phyloP scores from a whole-genome alignment of 306 rosid species.

The Ziziphus jujuba region DNA sequence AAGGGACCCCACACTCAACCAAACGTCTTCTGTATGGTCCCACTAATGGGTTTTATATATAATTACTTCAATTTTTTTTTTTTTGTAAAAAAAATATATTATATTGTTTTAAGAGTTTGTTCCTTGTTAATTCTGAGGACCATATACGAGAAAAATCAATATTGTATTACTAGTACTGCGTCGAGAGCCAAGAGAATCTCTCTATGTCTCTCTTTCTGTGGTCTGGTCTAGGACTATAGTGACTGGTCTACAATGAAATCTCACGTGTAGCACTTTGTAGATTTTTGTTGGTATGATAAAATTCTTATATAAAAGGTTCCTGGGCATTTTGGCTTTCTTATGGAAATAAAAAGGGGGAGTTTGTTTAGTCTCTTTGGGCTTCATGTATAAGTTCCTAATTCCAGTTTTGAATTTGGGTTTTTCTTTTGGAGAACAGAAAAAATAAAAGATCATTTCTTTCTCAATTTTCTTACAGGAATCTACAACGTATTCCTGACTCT shows the following conservation, averaged over 20 bases:
- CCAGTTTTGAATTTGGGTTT: neutral
- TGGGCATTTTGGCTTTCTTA: conserved; percentile 22
- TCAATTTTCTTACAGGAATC: neutral
- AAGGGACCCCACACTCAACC: neutral
- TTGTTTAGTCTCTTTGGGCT: conserved; percentile 49
- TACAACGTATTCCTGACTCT: too few relatives aligned
- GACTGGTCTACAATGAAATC: conserved; percentile 41
- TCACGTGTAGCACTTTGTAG: conserved; percentile 68
- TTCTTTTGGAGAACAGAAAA: neutral
- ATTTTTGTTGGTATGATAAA: conserved; percentile 33
- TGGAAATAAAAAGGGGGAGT: conserved; percentile 37
- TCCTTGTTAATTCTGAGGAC: conserved; percentile 3
- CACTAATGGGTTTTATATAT: neutral
- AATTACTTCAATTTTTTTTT: neutral
- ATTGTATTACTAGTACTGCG: neutral
- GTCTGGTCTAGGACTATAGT: conserved; percentile 31
- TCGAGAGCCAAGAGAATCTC: conserved; percentile 38
- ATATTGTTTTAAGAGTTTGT: neutral
- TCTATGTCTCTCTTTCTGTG: conserved; percentile 19
- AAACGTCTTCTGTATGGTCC: conserved; percentile 24
- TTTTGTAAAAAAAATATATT: too few relatives aligned
- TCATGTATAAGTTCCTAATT: neutral
- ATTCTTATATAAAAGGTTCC: conserved; percentile 17
- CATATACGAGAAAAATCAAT: neutral
- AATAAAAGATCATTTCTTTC: neutral